Conservation (phyloP, 2,329 filamentous ascomycete genomes). For the Pseudogymnoascus sp. region DNA sequence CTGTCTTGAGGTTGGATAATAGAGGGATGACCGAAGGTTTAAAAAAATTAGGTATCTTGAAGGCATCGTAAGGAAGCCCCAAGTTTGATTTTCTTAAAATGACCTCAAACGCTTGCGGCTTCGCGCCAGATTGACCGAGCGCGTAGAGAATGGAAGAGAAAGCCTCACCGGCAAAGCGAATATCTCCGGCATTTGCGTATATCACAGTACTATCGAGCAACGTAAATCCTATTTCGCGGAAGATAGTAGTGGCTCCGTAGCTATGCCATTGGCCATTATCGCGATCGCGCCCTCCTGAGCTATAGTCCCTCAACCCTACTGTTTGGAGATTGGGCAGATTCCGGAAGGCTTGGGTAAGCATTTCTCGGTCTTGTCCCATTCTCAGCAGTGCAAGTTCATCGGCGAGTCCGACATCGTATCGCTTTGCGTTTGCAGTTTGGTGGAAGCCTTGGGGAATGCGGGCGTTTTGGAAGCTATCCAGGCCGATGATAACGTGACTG, state of each 20-base stretch:
- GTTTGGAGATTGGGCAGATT: slow-evolving; percentile 46
- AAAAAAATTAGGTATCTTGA: slow-evolving; percentile 37
- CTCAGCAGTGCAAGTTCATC: slow-evolving; percentile 27
- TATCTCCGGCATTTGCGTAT: slow-evolving; percentile 12
- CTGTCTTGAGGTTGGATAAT: slow-evolving; percentile 37
- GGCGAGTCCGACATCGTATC: neutral
- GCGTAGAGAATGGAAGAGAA: slow-evolving; percentile 37
- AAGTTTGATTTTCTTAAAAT: slow-evolving; percentile 29
- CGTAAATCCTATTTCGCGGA: slow-evolving; percentile 28
- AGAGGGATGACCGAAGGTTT: slow-evolving; percentile 33
- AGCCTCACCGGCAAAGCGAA: slow-evolving; percentile 26
- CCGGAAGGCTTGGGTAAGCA: slow-evolving; percentile 49
- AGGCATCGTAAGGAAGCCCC: slow-evolving; percentile 34
- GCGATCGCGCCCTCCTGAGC: slow-evolving; percentile 39
- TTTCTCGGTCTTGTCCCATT: slow-evolving; percentile 40
- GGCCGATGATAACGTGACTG: slow-evolving; percentile 43
- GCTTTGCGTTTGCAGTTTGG: neutral
- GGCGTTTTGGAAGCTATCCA: slow-evolving; percentile 17
- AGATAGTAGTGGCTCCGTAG: slow-evolving; percentile 41
- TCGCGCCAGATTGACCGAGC: slow-evolving; percentile 32
- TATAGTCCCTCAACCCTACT: slow-evolving; percentile 52
- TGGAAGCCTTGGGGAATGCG: too few species aligned
- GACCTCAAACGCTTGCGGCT: slow-evolving; percentile 39
- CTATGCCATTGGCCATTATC: slow-evolving; percentile 45
- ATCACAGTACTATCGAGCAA: neutral